These are phyloP conservation scores for Meredithiella fracta DNA, from an alignment of 2,329 filamentous ascomycete genomes.

Conservation along the genomic window DNA sequence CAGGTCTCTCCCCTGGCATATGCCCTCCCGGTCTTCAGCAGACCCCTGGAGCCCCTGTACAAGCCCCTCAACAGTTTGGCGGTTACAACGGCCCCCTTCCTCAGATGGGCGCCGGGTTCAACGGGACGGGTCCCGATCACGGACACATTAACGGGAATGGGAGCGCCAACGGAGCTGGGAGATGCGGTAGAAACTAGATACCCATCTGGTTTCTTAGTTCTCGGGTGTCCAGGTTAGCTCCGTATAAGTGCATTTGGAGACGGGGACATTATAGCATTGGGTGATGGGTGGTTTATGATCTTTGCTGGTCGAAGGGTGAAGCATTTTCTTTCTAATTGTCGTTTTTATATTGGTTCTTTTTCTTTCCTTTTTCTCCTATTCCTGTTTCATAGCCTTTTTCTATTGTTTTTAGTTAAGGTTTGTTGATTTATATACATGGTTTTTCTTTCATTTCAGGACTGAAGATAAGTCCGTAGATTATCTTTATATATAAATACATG, in stretches of 20 bases:
- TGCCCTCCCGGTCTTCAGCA: slow-evolving; percentile 16
- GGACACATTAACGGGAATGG: too few species aligned
- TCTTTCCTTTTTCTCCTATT: background rate
- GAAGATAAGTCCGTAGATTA: too few species aligned
- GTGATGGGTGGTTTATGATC: background rate
- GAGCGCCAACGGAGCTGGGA: background rate
- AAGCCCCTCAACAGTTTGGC: slow-evolving; percentile 21
- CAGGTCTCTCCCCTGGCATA: slow-evolving; percentile 33
- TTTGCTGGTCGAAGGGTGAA: slow-evolving; percentile 7
- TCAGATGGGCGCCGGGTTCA: slow-evolving; percentile 24
- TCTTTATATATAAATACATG: too few species aligned
- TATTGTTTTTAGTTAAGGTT: background rate
- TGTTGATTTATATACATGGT: background rate
- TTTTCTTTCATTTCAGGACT: too few species aligned
- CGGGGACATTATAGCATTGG: too few species aligned
- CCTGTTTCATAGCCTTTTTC: background rate
- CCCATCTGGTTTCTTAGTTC: background rate
- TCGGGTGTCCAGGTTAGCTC: background rate
- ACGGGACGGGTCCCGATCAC: slow-evolving; percentile 3
- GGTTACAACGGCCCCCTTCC: slow-evolving; percentile 30
- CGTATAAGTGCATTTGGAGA: background rate
- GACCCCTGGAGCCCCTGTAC: slow-evolving; percentile 27
- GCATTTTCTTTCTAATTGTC: background rate
- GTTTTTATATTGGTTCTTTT: background rate
- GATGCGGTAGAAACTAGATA: background rate